Base-by-base conservation (phyloP, 2,329 filamentous ascomycete species). In the Ophiostoma populinum region DNA sequence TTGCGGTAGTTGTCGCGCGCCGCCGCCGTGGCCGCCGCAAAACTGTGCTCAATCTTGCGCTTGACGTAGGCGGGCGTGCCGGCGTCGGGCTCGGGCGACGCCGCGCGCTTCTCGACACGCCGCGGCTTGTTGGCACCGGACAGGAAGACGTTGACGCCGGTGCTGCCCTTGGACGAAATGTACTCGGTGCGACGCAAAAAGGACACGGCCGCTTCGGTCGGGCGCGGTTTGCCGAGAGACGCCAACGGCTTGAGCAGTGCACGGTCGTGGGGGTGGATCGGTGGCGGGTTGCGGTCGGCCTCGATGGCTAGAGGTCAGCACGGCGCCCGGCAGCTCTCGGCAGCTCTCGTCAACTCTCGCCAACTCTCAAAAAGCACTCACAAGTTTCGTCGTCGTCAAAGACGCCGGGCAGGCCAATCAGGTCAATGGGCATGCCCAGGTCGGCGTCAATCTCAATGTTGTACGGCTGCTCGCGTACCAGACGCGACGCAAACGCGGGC, bases 361-460 rank as follows among this genome's bases (percentile, higher is more conserved):
- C n/a, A 33, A 13, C 8, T n/a, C 11, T 6, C 12, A 11, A 8
- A 21, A 11, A 15, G 1, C 2, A 26, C 65, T 54, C 65, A 94
- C 86, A 83, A 58, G 79, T 79, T 62, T 95, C 87, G 54, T 95
- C 85, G 39, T 86, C 87, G 49, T 95, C 77, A 50, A 95, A 94
- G 38, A 95, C 76, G 20, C 86, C 85, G 6, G 87, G 87, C 61
- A 95, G 82, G 49, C 90, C 90, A 39, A 95, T 80, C 46, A 98
- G 61, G 54, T 95, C 87, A 51, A 98, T 74, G 40, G 86, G 85
- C 90, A 98, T 95, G 39, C 90, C 90, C 47, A 95, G 70, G 62
- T 98, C 90, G 7, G 86, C 90, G 69, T 98, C 90, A 20, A 85
- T 85, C 57, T 98, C 90, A 42, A 98, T 90, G 51, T 94, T 95